Percentiles rank a stretch among this genome's conserved stretches.
phyloP scores from a whole-genome alignment of 352 stramenopile species.

The Globisporangium acanthophoron region DNA sequence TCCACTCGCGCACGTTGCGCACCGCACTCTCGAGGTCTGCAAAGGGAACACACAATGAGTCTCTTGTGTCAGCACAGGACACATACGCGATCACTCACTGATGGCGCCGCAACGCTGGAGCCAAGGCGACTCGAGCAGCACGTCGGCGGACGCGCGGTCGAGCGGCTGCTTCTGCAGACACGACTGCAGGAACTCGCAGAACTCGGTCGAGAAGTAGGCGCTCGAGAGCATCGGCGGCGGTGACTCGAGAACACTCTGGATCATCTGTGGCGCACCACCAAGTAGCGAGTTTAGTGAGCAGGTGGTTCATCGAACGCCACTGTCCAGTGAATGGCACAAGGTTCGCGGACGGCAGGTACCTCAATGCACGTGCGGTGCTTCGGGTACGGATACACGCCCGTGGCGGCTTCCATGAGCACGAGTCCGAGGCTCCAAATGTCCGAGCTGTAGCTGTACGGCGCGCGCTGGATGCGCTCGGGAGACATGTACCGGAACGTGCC shows the following conservation, averaged over 20 bases:
- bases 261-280: constrained; percentile 26
- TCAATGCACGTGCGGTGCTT: constrained; percentile 81
- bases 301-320: too few species aligned
- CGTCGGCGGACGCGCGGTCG: constrained; percentile 54
- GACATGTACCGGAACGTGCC: constrained; percentile 93
- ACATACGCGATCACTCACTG: constrained; percentile 36
- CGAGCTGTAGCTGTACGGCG: constrained; percentile 86
- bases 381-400: constrained; percentile 86
- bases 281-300: background rate
- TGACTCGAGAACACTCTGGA: constrained; percentile 72
- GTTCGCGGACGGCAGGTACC: constrained; percentile 2
- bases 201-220: constrained; percentile 66
- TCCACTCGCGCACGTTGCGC: constrained; percentile 62
- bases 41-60: background rate
- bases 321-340: background rate
- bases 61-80: background rate
- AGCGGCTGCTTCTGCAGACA: constrained; percentile 67
- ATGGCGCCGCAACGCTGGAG: constrained; percentile 54
- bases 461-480: constrained; percentile 86
- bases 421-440: constrained; percentile 93
- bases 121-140: constrained; percentile 68
- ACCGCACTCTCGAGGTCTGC: constrained; percentile 30
- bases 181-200: constrained; percentile 59
- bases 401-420: constrained; percentile 88
- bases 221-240: constrained; percentile 58